Evolutionary conservation across 805 yeast species (phyloP), one percentile per base, ranked within the genome.

Genomic region (Ogataea henricii): DNA sequence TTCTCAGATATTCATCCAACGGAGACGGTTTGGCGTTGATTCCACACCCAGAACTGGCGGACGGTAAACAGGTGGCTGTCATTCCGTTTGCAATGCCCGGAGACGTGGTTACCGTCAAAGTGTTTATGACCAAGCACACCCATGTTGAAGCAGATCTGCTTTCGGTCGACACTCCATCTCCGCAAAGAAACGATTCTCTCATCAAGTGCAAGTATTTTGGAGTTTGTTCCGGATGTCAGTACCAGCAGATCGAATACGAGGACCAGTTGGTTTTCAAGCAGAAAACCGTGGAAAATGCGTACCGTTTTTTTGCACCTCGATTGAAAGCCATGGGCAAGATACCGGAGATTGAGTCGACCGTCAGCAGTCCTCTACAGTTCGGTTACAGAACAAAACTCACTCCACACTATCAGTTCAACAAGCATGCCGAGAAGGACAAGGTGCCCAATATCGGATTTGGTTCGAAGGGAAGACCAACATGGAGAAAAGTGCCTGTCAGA

Each of bases 181-280:
- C 53, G 3, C 63, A 56, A 39, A 69, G 79, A 60, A 74, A 88
- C 51, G 84, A 87, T 56, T 63, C 71, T 5, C 73, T 87, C 44
- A 81, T 85, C 47, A 77, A 77, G 54, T 89, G 96, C 69, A 76
- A 79, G 53, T 94, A 94, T 69, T 94, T 92, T 69, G 96, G 96
- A 12, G 81, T 81, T 53, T 91, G 97, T 65, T 88, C 96, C 1
- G 98, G 98, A 3, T 91, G 98, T 66, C 98, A 94, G 69, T 89
- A 83, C 63, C 98, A 94, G 64, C 82, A 82, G 65, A 70, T 90
- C 27, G 73, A 78, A 2, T 94, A 94, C 64, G 76, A 75, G 1
- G 74, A 82, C 35, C 98, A 92, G 68, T 72, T 94, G 45, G 69
- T 67, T 43, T 75, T 87, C 61, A 94, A 94, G 65, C 77, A 80